A percentile compares a stretch with the other conserved stretches of the same genome.
phyloP scores from a whole-genome alignment of 2,329 filamentous ascomycete species.

The Xenosphaeropsis pyriputrescens region DNA sequence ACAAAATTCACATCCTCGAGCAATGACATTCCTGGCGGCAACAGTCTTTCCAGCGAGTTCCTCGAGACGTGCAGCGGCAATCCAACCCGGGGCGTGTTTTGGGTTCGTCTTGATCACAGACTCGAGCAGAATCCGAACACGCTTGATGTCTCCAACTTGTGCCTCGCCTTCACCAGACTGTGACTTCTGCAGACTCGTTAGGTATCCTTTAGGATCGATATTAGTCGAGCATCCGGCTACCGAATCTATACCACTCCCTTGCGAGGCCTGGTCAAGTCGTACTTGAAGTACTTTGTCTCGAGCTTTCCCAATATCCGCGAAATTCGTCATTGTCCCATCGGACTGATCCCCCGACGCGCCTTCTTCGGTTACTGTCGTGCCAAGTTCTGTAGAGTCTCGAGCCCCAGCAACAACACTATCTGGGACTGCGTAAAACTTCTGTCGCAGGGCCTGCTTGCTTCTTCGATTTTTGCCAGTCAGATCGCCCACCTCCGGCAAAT shows the following conservation, averaged over 20 bases:
- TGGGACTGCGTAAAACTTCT: slow-evolving; percentile 89
- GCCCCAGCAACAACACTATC: slow-evolving; percentile 89
- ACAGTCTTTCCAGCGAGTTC: slow-evolving; percentile 87
- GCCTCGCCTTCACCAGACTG: slow-evolving; percentile 67
- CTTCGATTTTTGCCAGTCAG: slow-evolving; percentile 88
- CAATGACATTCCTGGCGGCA: slow-evolving; percentile 75
- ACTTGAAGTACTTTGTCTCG: slow-evolving; percentile 92
- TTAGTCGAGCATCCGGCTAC: slow-evolving; percentile 70
- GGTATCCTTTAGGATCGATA: slow-evolving; percentile 90
- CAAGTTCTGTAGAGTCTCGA: slow-evolving; percentile 64
- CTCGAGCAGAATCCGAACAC: slow-evolving; percentile 81
- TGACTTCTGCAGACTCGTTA: slow-evolving; percentile 78
- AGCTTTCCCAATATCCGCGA: slow-evolving; percentile 91
- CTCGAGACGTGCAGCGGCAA: slow-evolving; percentile 83
- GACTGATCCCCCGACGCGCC: slow-evolving; percentile 36
- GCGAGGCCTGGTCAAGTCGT: slow-evolving; percentile 79
- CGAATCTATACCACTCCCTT: slow-evolving; percentile 53
- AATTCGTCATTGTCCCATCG: slow-evolving; percentile 94
- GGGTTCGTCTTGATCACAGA: slow-evolving; percentile 97
- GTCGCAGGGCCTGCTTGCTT: slow-evolving; percentile 65
- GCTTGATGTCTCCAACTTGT: slow-evolving; percentile 87
- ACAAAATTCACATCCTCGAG: slow-evolving; percentile 77
- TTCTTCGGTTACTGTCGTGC: slow-evolving; percentile 79
- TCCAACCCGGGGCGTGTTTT: slow-evolving; percentile 88
- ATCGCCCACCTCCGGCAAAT: slow-evolving; percentile 88